These are phyloP conservation scores for Ogataea haglerorum DNA, from an alignment of 805 yeast genomes.

Conservation along the genomic window DNA sequence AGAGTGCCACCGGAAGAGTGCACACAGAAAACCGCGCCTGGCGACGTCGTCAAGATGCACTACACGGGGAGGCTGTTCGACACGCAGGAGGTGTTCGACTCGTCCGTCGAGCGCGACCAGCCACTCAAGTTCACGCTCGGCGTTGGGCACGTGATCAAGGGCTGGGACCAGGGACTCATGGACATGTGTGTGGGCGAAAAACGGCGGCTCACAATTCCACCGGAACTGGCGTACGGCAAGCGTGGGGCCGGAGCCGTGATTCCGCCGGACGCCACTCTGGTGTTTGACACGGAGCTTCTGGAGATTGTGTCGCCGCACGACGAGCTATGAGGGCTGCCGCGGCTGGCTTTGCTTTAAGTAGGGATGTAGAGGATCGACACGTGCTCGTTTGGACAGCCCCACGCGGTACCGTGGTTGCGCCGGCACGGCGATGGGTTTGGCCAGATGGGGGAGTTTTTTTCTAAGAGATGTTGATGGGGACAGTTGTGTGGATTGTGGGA, in stretches of 20 bases:
- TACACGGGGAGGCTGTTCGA: slow-evolving; percentile 69
- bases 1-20: slow-evolving; percentile 53
- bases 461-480: neutral
- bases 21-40: slow-evolving; percentile 50
- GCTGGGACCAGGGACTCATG: slow-evolving; percentile 86
- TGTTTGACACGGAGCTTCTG: slow-evolving; percentile 64
- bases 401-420: slow-evolving; percentile 14
- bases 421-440: neutral
- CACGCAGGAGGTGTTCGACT: slow-evolving; percentile 67
- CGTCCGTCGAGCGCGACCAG: slow-evolving; percentile 56
- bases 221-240: slow-evolving; percentile 73
- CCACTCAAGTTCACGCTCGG: slow-evolving; percentile 80
- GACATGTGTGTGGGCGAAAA: slow-evolving; percentile 89
- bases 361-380: slow-evolving; percentile 21
- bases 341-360: slow-evolving; percentile 5
- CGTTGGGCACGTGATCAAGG: slow-evolving; percentile 72
- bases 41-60: slow-evolving; percentile 73
- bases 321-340: slow-evolving; percentile 19
- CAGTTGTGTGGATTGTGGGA: slow-evolving; percentile 3
- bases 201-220: slow-evolving; percentile 75
- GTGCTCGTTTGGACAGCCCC: slow-evolving; percentile 18
- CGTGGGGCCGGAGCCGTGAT: slow-evolving; percentile 65
- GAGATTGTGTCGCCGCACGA: slow-evolving; percentile 36
- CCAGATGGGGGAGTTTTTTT: neutral
- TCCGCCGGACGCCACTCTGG: slow-evolving; percentile 73